Evolutionary conservation across 805 yeast genomes (phyloP).

Genomic region (Grigorovia yakushimaensis): DNA sequence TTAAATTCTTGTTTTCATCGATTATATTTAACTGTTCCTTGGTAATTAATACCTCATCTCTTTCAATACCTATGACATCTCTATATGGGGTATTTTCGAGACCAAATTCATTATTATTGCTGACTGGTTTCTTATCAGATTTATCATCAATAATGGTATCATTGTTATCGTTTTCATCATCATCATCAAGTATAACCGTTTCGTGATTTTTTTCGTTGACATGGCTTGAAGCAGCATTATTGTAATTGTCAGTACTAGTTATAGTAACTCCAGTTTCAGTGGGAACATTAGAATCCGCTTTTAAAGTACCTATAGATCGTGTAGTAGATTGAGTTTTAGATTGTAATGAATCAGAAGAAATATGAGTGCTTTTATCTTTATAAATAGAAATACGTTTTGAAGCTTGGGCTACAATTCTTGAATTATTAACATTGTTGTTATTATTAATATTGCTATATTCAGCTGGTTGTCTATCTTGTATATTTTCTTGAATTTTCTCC

Average conservation of each 20-base stretch:
- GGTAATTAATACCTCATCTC: conserved; percentile 31
- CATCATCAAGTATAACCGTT: neutral
- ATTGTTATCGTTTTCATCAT: conserved; percentile 5
- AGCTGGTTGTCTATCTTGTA: neutral
- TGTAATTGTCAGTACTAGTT: neutral
- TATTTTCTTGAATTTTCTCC: neutral
- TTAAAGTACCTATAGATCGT: neutral
- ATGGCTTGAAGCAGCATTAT: neutral
- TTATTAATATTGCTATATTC: neutral
- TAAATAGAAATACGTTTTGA: conserved; percentile 1
- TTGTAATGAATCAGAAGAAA: neutral
- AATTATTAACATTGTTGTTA: neutral
- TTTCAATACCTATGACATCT: conserved; percentile 4
- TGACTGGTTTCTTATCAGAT: neutral
- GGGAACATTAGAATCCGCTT: neutral
- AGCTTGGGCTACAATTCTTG: conserved; percentile 2
- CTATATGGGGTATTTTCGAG: conserved; percentile 14
- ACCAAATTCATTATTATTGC: conserved; percentile 11
- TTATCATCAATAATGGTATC: conserved; percentile 3
- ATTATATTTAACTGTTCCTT: conserved; percentile 55
- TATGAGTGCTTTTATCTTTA: neutral
- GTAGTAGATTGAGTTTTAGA: neutral
- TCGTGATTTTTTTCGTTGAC: neutral
- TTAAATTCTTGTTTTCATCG: conserved; percentile 46
- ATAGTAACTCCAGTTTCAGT: neutral